Base-by-base conservation (phyloP, 495 filamentous ascomycete genomes). In the Penicillium antarcticum region DNA sequence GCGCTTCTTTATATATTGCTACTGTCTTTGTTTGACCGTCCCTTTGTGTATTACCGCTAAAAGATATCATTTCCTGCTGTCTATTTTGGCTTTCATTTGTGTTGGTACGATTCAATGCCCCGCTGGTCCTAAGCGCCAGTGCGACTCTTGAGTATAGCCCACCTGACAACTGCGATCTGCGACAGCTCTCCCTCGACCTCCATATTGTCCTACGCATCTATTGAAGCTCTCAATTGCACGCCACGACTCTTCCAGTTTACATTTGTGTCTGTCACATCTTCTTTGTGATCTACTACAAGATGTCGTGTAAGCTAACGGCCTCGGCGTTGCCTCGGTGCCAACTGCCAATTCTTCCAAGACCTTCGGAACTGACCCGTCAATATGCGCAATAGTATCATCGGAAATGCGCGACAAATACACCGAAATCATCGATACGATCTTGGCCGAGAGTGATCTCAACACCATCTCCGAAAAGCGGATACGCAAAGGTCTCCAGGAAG, bases 391-490 rank as follows among this genome's bases (percentile, higher is more conserved):
- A 92, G 88, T 92, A 53, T 79, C 84, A n/a, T 60, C 79, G 42
- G 85, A 87, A 50, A 75, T 82, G 57, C 76, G 80, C 68, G 74
- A 78, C 31, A 74, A 84, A 51, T 97, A 90, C 70, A 84, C 81
- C 41, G 80, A 80, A 56, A 87, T 97, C 71, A 97, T 98, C 67
- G 94, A 98, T 65, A 80, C 74, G n/a, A 96, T 98, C 57, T 78
- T 98, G 18, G 80, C 79, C 12, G 78, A 77, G 23, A 88, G 88
- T 54, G 91, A 98, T 58, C 81, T 98, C 37, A 81, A 87, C 48
- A 96, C 91, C 31, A 87, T 98, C 52, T 95, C 94, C 21, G 87
- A 90, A 56, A 97, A 97, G 73, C 83, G 86, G 65, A 89, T 97
- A 60, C 88, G 94, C 54, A 88, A 90, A 68, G 88, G 86, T 21